Percentiles rank a stretch among this genome's conserved stretches.
phyloP scores from a whole-genome alignment of 441 rosid species.

The Populus hybrid region DNA sequence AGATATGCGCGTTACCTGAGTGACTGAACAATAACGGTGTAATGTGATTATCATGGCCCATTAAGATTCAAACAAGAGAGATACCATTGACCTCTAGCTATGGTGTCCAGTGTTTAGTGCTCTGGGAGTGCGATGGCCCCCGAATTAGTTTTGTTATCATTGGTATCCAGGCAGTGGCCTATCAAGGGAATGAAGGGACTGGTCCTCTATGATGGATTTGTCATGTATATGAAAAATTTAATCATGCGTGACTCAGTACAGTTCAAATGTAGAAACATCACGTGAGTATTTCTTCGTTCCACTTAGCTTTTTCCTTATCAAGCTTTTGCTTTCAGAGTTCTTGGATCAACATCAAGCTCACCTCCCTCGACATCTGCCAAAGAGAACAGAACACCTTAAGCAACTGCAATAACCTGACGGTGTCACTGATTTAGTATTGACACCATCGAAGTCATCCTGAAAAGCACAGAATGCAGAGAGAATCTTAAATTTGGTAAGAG shows the following conservation, averaged over 20 bases:
- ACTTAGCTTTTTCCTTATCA: constrained; percentile 28
- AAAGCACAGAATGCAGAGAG: background rate
- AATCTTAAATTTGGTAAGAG: background rate
- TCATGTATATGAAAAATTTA: constrained; percentile 29
- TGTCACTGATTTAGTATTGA: background rate
- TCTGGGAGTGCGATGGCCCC: constrained; percentile 45
- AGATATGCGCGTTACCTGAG: constrained; percentile 24
- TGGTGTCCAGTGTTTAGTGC: constrained; percentile 43
- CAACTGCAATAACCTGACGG: constrained; percentile 8
- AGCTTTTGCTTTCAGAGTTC: constrained; percentile 18
- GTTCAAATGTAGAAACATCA: constrained; percentile 26
- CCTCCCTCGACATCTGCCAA: constrained; percentile 23
- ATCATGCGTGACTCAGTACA: constrained; percentile 41
- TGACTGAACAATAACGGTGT: constrained; percentile 27
- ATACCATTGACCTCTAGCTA: constrained; percentile 36
- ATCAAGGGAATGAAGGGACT: constrained; percentile 34
- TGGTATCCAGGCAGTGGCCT: constrained; percentile 35
- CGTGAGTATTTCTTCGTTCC: constrained; percentile 29
- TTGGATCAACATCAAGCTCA: constrained; percentile 26
- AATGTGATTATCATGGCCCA: constrained; percentile 41
- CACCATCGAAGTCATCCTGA: background rate
- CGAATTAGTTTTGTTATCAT: constrained; percentile 31
- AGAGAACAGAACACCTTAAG: constrained; percentile 12
- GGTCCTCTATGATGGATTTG: constrained; percentile 25
- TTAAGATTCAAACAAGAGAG: constrained; percentile 33